phyloP scores from a whole-genome alignment of 1,284 basidiomycete genomes.

The Ceratobasidium theobromae region DNA sequence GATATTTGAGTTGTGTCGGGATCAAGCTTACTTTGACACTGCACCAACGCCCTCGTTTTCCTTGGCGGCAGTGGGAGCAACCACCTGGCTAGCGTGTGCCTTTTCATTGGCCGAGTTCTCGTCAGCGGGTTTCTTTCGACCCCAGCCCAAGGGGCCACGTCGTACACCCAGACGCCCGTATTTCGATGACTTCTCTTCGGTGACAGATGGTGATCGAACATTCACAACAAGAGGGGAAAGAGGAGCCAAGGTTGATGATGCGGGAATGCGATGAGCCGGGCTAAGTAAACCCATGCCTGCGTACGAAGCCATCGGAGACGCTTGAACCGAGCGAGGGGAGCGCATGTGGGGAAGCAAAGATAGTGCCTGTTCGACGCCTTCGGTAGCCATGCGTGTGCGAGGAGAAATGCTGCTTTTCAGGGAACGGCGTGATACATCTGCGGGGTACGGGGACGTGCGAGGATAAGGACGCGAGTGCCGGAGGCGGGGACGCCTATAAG shows the following conservation, averaged over 20 bases:
- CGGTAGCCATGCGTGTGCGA: constrained; percentile 45
- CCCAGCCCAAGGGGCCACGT: constrained; percentile 60
- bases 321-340: constrained; percentile 33
- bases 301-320: constrained; percentile 8
- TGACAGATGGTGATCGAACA: constrained; percentile 38
- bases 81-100: background rate
- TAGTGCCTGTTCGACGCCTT: constrained; percentile 48
- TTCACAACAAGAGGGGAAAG: constrained; percentile 47
- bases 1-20: background rate
- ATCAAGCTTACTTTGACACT: background rate
- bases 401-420: constrained; percentile 31
- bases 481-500: constrained; percentile 53
- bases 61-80: constrained; percentile 14
- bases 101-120: background rate
- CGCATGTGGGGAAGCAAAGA: constrained; percentile 39
- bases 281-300: constrained; percentile 26
- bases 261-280: constrained; percentile 38
- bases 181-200: constrained; percentile 19
- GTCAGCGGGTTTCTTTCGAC: constrained; percentile 51
- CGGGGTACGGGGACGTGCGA: constrained; percentile 69
- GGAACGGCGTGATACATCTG: constrained; percentile 10
- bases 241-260: constrained; percentile 47
- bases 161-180: constrained; percentile 56
- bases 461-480: constrained; percentile 66
- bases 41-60: constrained; percentile 19